Percentiles rank a stretch among this genome's conserved stretches.
Conservation (phyloP, 257 asterid species). For the Lavandula angustifolia region DNA sequence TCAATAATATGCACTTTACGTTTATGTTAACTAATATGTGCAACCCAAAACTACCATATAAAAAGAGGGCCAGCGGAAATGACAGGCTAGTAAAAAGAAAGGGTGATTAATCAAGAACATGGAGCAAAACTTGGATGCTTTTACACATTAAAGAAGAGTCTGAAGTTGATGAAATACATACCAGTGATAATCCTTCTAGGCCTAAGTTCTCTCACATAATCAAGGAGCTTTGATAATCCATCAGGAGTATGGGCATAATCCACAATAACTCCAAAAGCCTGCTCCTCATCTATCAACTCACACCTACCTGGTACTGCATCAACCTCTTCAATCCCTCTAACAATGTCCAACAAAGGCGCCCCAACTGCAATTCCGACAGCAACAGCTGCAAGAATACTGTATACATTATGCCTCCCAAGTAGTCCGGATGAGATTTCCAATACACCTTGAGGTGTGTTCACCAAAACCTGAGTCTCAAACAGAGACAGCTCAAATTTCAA, state of each 20-base stretch:
- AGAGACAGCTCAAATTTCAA: slow-evolving; percentile 77
- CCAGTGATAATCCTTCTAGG: slow-evolving; percentile 90
- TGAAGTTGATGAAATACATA: slow-evolving; percentile 32
- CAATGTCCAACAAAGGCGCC: slow-evolving; percentile 95
- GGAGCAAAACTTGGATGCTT: slow-evolving; percentile 7
- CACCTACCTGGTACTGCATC: slow-evolving; percentile 97
- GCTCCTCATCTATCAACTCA: slow-evolving; percentile 96
- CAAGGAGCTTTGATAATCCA: slow-evolving; percentile 84
- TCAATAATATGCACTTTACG: not conserved
- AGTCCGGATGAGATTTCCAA: slow-evolving; percentile 91
- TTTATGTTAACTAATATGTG: not conserved
- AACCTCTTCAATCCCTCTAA: slow-evolving; percentile 94
- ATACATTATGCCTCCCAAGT: slow-evolving; percentile 88
- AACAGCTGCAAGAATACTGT: slow-evolving; percentile 85
- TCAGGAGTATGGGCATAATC: slow-evolving; percentile 86
- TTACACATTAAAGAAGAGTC: not conserved
- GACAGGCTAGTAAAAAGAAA: not conserved
- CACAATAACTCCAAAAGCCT: slow-evolving; percentile 90
- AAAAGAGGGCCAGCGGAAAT: not conserved
- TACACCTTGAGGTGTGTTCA: slow-evolving; percentile 85
- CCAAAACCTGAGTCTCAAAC: slow-evolving; percentile 92
- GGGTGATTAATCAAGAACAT: not conserved
- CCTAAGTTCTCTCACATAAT: slow-evolving; percentile 72
- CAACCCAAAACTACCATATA: not conserved
- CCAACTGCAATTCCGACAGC: slow-evolving; percentile 94